These are phyloP conservation scores for Populus hybrid DNA, from an alignment of 441 rosid genomes.

Conservation along the genomic window DNA sequence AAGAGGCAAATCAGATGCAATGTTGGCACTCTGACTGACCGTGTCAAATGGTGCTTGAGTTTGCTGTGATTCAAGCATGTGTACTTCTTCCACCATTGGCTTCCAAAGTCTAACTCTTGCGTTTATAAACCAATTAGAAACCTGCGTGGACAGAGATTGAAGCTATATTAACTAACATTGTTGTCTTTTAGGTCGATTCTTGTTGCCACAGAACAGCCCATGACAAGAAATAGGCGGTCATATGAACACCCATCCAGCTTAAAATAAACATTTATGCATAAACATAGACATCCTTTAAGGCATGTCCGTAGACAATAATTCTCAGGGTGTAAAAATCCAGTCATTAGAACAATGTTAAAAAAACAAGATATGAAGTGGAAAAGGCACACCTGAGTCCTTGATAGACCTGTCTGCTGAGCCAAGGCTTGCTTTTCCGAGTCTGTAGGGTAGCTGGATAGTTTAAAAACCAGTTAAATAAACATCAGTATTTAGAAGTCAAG, in stretches of 20 bases:
- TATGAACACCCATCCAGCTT: neutral
- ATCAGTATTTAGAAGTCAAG: neutral
- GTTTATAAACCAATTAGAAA: conserved; percentile 58
- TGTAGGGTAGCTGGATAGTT: conserved; percentile 47
- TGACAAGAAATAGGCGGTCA: neutral
- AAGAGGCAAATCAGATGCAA: conserved; percentile 4
- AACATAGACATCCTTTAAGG: neutral
- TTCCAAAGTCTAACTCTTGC: conserved; percentile 39
- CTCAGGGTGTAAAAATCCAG: neutral
- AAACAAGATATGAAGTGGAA: neutral
- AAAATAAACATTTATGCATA: neutral
- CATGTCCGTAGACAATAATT: neutral
- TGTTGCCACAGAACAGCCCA: neutral
- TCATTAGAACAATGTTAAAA: neutral
- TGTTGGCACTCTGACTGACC: neutral
- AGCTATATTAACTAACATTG: neutral
- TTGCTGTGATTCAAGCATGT: conserved; percentile 39
- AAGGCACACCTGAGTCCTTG: conserved; percentile 52
- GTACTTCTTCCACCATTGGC: conserved; percentile 59
- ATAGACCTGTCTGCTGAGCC: conserved; percentile 58
- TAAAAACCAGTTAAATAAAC: neutral
- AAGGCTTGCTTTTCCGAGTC: conserved; percentile 58
- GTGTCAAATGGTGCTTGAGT: conserved; percentile 12
- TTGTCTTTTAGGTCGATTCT: neutral
- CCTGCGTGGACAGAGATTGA: conserved; percentile 22